Conservation (phyloP, 345 rosid species). For the Populus deltoides region DNA sequence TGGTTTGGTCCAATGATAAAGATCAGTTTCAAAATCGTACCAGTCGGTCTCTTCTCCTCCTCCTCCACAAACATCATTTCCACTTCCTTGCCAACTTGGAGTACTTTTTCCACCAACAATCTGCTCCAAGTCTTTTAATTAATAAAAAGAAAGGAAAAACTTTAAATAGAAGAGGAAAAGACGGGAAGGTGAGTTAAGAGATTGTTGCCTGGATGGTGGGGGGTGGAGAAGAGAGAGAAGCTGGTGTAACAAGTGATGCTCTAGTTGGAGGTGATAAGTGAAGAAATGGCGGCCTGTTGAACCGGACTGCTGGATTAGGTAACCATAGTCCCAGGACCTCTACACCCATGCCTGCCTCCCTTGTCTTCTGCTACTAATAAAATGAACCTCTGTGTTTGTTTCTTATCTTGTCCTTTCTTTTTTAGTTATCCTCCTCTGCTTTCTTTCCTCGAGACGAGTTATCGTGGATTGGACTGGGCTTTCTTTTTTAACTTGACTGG, state of each 20-base stretch:
- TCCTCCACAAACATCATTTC: conserved; percentile 28
- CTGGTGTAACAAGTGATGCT: conserved; percentile 35
- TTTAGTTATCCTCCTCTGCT: too few relatives aligned
- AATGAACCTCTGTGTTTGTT: neutral
- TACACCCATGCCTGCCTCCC: neutral
- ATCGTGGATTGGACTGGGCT: neutral
- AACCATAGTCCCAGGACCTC: conserved; percentile 17
- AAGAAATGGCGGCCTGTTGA: neutral
- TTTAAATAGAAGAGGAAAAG: neutral
- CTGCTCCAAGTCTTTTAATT: conserved; percentile 30
- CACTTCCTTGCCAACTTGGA: conserved; percentile 37
- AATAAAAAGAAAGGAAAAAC: neutral
- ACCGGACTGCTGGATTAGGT: neutral
- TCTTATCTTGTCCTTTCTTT: neutral
- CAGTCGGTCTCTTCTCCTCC: conserved; percentile 57
- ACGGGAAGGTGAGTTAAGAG: neutral
- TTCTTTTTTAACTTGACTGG: neutral
- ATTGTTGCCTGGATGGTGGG: conserved; percentile 56
- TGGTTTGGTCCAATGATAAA: conserved; percentile 60
- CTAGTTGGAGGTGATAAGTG: conserved; percentile 1
- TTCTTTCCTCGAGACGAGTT: neutral
- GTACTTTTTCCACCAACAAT: conserved; percentile 55
- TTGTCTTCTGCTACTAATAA: neutral
- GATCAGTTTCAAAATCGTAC: conserved; percentile 72
- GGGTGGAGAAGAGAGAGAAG: conserved; percentile 43